phyloP scores from a whole-genome alignment of 2,329 filamentous ascomycete genomes.

The Plenodomus biglobosus region DNA sequence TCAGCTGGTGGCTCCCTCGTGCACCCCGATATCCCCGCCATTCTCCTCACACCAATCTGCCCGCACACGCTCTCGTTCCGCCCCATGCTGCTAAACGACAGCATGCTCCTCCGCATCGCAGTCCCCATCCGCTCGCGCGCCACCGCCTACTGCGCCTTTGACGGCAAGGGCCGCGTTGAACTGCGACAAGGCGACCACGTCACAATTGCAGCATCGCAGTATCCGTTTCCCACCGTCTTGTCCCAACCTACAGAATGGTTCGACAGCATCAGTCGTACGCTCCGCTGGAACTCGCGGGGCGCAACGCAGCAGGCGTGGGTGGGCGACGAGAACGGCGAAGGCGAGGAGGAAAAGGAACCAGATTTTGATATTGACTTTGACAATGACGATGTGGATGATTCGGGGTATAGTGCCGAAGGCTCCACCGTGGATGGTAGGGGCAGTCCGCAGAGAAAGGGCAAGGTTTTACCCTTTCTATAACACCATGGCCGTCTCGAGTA shows the following conservation, averaged over 20 bases:
- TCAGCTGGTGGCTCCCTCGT: constrained; percentile 94
- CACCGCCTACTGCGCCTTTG: constrained; percentile 95
- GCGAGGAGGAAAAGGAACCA: constrained; percentile 51
- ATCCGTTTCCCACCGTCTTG: constrained; percentile 95
- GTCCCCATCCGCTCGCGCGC: constrained; percentile 83
- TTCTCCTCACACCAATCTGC: constrained; percentile 95
- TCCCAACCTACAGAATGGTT: constrained; percentile 93
- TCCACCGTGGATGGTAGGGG: constrained; percentile 38
- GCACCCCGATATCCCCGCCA: constrained; percentile 94
- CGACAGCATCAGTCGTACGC: constrained; percentile 85
- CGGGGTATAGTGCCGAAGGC: constrained; percentile 44
- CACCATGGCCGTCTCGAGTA: no score
- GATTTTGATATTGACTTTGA: constrained; percentile 97
- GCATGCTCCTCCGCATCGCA: constrained; percentile 84
- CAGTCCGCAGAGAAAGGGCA: constrained; percentile 41
- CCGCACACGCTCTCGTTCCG: constrained; percentile 96
- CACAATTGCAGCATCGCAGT: constrained; percentile 92
- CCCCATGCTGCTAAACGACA: constrained; percentile 96
- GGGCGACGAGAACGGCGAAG: constrained; percentile 48
- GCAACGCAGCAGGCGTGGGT: constrained; percentile 88
- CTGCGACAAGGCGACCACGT: constrained; percentile 92
- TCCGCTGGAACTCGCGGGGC: constrained; percentile 93
- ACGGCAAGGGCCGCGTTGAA: constrained; percentile 94
- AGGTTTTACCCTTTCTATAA: constrained; percentile 35
- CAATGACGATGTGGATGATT: constrained; percentile 59